Base-by-base conservation (phyloP, 208 protist genomes). In the Spongospora subterranea region DNA sequence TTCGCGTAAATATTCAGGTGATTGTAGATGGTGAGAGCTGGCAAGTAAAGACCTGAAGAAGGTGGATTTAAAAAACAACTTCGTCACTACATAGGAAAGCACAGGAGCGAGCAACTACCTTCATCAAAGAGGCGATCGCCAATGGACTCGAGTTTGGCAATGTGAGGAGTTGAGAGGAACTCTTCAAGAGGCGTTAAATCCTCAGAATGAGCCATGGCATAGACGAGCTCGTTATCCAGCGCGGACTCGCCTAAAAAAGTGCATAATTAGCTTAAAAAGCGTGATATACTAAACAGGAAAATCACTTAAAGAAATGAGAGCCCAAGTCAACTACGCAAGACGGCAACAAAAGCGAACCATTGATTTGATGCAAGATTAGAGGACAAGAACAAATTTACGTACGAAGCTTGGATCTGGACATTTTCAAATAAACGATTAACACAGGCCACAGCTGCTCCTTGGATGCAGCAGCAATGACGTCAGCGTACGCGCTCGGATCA, bases 211-310 rank as follows among this genome's bases (percentile, higher is more conserved):
- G 98, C 99, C 92, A 96, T 98, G 45, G 96, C 96, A 90, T 98
- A 99, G 54, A 99, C 95, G 38, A 99, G 94, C 89, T 99, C 98
- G 24, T 97, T 98, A 94, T 99, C 99, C 92, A 99, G 98, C 43
- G 91, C 71, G 46, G 94, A 77, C 88, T 98, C 97, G 66, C 71
- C 71, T 82, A n/a, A 43, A 82, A 6, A 35, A 82, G 35, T 20
- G 6, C 6, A 82, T 6, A 82, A 82, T 82, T 13, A 6, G 35
- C 6, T n/a, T n/a, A n/a, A n/a, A n/a, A n/a, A n/a, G n/a, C n/a
- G n/a, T n/a, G n/a, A n/a, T n/a, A n/a, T n/a, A n/a, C n/a, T n/a
- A n/a, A n/a, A n/a, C n/a, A n/a, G n/a, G n/a, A n/a, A n/a, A n/a
- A n/a, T n/a, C n/a, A n/a, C n/a, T n/a, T n/a, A n/a, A n/a, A n/a